A percentile compares a stretch with the other conserved stretches of the same genome.
These are phyloP conservation scores for Ceratobasidium sp. DNA, from an alignment of 1,284 basidiomycete species.

Conservation along the genomic window DNA sequence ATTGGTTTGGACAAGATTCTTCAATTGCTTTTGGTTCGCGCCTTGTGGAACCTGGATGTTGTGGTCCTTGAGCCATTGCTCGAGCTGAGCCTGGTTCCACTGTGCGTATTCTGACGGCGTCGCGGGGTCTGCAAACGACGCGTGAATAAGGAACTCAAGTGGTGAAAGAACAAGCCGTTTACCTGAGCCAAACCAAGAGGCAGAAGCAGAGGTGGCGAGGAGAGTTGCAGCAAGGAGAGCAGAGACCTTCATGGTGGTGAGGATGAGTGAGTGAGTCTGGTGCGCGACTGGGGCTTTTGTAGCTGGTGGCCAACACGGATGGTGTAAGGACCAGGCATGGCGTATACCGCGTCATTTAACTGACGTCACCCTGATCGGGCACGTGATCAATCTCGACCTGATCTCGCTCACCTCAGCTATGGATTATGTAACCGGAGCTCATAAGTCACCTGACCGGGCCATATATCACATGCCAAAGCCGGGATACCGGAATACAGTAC, in stretches of 20 bases:
- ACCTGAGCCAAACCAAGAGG: conserved; percentile 44
- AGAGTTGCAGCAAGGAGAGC: conserved; percentile 36
- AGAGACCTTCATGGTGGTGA: conserved; percentile 45
- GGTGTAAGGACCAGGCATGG: conserved; percentile 21
- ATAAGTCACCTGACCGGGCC: not conserved
- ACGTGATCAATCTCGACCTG: conserved; percentile 11
- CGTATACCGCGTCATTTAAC: conserved; percentile 31
- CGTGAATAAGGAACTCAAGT: not conserved
- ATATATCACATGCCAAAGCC: conserved; percentile 16
- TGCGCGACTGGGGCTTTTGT: conserved; percentile 15
- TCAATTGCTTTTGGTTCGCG: conserved; percentile 65
- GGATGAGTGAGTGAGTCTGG: not conserved
- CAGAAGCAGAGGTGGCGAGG: conserved; percentile 43
- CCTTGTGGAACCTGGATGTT: conserved; percentile 70
- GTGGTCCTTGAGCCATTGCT: conserved; percentile 79
- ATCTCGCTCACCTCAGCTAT: not conserved
- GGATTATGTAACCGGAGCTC: not conserved
- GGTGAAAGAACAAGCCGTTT: not conserved
- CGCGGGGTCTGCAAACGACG: conserved; percentile 12
- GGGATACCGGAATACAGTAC: not conserved
- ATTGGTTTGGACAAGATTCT: conserved; percentile 71
- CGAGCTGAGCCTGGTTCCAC: conserved; percentile 76
- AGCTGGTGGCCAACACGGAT: not conserved
- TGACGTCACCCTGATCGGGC: conserved; percentile 18
- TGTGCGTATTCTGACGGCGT: conserved; percentile 64